Evolutionary conservation across 805 yeast species (phyloP).

Genomic region (Henningerozyma blattae): DNA sequence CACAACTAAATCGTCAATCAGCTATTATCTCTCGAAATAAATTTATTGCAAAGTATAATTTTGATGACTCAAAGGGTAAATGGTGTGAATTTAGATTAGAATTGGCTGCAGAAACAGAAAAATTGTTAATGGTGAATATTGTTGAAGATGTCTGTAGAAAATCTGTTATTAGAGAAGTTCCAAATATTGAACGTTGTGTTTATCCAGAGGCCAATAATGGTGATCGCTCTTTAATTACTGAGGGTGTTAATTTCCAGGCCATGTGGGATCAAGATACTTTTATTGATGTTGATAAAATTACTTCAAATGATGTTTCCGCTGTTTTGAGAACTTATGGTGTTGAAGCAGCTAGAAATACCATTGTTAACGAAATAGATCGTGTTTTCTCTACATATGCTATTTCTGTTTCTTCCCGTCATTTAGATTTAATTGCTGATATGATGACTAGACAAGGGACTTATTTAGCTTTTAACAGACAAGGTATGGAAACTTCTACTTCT

Average conservation of each 20-base stretch:
- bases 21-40: constrained; percentile 66
- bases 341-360: constrained; percentile 97
- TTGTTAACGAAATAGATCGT: constrained; percentile 88
- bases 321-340: constrained; percentile 91
- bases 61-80: constrained; percentile 76
- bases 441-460: constrained; percentile 99
- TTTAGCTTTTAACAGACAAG: constrained; percentile 94
- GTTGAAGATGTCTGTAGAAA: constrained; percentile 83
- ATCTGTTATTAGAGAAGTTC: constrained; percentile 87
- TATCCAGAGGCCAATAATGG: constrained; percentile 65
- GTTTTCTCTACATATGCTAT: constrained; percentile 96
- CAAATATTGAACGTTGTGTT: constrained; percentile 84
- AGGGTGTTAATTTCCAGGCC: constrained; percentile 94
- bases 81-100: constrained; percentile 91
- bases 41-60: constrained; percentile 68
- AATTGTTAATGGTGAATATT: constrained; percentile 92
- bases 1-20: constrained; percentile 75
- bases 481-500: constrained; percentile 90
- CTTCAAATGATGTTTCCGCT: constrained; percentile 87
- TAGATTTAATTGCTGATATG: constrained; percentile 95
- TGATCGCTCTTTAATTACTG: constrained; percentile 75
- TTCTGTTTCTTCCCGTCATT: constrained; percentile 82
- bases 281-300: constrained; percentile 77
- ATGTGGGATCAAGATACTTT: constrained; percentile 98
- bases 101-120: constrained; percentile 75